Evolutionary conservation across 1,284 basidiomycete species (phyloP), one percentile per base, ranked within the genome.

Genomic region (Schizopora paradoxa): DNA sequence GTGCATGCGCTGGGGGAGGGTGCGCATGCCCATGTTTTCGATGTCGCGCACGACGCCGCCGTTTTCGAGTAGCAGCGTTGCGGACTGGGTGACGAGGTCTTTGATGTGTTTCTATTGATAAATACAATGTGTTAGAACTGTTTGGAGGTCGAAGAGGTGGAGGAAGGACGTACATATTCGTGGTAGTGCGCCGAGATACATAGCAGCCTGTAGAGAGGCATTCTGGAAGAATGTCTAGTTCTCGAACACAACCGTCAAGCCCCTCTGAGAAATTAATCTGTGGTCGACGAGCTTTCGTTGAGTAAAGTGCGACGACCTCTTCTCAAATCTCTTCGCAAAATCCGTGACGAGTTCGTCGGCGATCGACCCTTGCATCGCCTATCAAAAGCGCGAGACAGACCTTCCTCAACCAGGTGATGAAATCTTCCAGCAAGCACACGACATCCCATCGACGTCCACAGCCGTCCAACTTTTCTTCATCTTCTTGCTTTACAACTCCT

Each of bases 21-120:
- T 73, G 39, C 72, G 70, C 13, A 83, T 83, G 3, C 91, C 91
- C 78, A 76, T 81, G 43, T 77, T 90, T 41, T 85, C 73, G 47
- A 93, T 75, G 36, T 75, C 76, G 21, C 90, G 79, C 19, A 93
- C 89, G 35, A 88, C 84, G 21, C 89, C 90, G 41, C 90, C 91
- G 16, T 74, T 66, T 49, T 85, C 72, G 68, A 93, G 75, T 45
- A 93, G 70, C 59, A 87, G 82, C 46, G 69, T 73, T 16, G 87
- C 86, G 4, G 86, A 79, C 56, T 82, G 77, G 8, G 74, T 73
- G 19, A 91, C 87, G 13, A 93, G 73, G 52, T 82, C 77, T 48
- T 86, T 82, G 36, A 93, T 82, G 55, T 85, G 80, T 66, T 68
- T 70, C 89, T 91, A 59, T 16, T 18, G 35, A 31, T 28, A 16